Evolutionary conservation across 23 red algal species (phyloP).

Genomic region (Gracilaria gracilis): DNA sequence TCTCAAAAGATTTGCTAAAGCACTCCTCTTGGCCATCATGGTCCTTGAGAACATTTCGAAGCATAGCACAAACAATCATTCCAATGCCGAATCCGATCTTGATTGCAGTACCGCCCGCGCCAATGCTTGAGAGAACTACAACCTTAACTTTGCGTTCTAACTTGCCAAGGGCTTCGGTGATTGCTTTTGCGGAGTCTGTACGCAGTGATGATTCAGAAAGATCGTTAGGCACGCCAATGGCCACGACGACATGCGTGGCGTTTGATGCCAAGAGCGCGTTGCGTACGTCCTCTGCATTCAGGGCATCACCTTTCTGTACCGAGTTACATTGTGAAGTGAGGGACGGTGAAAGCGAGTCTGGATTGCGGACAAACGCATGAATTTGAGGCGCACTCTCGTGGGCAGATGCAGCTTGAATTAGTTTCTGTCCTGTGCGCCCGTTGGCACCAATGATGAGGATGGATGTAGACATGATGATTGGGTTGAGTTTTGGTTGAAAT

Average conservation of each 20-base stretch:
- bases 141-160: conserved; percentile 9
- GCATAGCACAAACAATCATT: neutral
- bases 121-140: conserved; percentile 49
- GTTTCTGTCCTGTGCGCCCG: conserved; percentile 40
- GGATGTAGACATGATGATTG: conserved; percentile 28
- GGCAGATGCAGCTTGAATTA: conserved; percentile 45
- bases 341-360: conserved; percentile 17
- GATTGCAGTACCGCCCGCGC: conserved; percentile 50
- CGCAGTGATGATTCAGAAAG: conserved; percentile 6
- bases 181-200: conserved; percentile 23
- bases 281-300: neutral
- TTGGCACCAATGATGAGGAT: conserved; percentile 65
- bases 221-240: conserved; percentile 45
- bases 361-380: conserved; percentile 64
- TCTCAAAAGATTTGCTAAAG: conserved; percentile 10
- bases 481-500: neutral
- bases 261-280: conserved; percentile 1
- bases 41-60: conserved; percentile 48
- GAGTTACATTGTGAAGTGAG: conserved; percentile 16
- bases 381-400: neutral
- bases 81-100: conserved; percentile 52
- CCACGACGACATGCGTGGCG: conserved; percentile 24
- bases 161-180: conserved; percentile 22
- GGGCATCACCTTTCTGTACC: conserved; percentile 48
- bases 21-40: conserved; percentile 45